Evolutionary conservation across 176 grass and related monocot species (phyloP).

Genomic region (Hyparrhenia diplandra): DNA sequence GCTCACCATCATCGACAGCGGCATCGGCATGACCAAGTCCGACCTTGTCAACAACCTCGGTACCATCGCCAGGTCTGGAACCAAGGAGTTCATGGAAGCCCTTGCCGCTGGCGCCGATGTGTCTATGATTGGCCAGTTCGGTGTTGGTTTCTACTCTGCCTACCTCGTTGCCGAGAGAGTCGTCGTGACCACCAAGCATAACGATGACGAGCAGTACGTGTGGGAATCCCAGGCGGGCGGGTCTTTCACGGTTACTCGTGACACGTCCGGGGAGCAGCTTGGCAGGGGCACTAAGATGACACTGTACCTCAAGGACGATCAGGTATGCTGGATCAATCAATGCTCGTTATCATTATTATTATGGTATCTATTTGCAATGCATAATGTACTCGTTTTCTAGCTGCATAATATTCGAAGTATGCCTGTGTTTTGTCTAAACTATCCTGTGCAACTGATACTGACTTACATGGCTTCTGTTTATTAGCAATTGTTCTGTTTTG

Average conservation of each 20-base stretch:
- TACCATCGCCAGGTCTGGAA: conserved; percentile 86
- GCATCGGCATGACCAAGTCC: conserved; percentile 95
- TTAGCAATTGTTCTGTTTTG: too few species aligned
- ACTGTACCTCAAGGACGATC: conserved; percentile 82
- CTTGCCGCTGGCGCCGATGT: conserved; percentile 86
- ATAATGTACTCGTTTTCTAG: too few species aligned
- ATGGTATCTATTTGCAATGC: too few species aligned
- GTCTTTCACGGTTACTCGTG: conserved; percentile 79
- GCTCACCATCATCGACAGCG: conserved; percentile 68
- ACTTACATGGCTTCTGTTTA: too few species aligned
- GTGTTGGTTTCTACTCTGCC: conserved; percentile 89
- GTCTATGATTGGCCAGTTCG: conserved; percentile 94
- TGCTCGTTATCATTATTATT: too few species aligned
- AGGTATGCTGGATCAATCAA: too few species aligned
- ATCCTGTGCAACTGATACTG: too few species aligned
- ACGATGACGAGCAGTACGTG: conserved; percentile 91
- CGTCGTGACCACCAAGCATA: conserved; percentile 75
- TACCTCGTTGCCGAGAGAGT: conserved; percentile 89
- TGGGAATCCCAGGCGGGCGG: conserved; percentile 96
- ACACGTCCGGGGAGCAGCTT: conserved; percentile 62
- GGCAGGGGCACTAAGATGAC: conserved; percentile 88
- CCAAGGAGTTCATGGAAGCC: conserved; percentile 94
- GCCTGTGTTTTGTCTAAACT: too few species aligned
- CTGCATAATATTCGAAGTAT: too few species aligned
- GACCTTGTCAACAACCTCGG: conserved; percentile 87